These are phyloP conservation scores for Nothophytophthora sp. DNA, from an alignment of 352 stramenopile species.

Conservation along the genomic window DNA sequence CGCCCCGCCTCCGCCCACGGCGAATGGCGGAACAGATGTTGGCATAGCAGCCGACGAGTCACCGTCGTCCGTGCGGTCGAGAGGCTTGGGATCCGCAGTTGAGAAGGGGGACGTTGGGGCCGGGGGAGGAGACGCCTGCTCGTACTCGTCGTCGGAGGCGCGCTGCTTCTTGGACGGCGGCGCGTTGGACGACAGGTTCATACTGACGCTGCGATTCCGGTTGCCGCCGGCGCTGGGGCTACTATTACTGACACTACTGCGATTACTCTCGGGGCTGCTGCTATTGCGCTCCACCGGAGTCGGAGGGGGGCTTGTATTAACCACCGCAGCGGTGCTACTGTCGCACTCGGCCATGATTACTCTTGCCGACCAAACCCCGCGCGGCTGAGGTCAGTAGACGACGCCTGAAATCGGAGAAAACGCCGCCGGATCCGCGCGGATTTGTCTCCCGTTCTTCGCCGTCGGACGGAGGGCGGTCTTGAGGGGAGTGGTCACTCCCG, in stretches of 20 bases:
- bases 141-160: constrained; percentile 73
- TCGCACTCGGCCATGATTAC: not conserved
- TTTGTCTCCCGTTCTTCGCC: too few relatives aligned
- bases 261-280: constrained; percentile 5
- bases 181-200: constrained; percentile 55
- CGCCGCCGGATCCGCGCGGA: not conserved
- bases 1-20: not conserved
- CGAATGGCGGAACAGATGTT: constrained; percentile 19
- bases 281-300: constrained; percentile 6
- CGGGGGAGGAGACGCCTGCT: constrained; percentile 31
- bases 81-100: not conserved
- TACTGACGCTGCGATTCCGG: constrained; percentile 68
- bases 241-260: not conserved
- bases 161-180: constrained; percentile 82
- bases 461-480: too few relatives aligned
- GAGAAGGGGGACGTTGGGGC: constrained; percentile 14
- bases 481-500: too few relatives aligned
- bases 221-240: constrained; percentile 26
- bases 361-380: too few relatives aligned
- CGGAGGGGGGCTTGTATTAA: constrained; percentile 24
- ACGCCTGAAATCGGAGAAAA: not conserved
- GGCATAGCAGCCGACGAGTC: too few relatives aligned
- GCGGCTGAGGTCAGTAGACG: too few relatives aligned
- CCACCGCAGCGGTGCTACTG: constrained; percentile 23
- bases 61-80: constrained; percentile 8